phyloP scores from a whole-genome alignment of 768 basidiomycete species.

The Lactarius tabidus region DNA sequence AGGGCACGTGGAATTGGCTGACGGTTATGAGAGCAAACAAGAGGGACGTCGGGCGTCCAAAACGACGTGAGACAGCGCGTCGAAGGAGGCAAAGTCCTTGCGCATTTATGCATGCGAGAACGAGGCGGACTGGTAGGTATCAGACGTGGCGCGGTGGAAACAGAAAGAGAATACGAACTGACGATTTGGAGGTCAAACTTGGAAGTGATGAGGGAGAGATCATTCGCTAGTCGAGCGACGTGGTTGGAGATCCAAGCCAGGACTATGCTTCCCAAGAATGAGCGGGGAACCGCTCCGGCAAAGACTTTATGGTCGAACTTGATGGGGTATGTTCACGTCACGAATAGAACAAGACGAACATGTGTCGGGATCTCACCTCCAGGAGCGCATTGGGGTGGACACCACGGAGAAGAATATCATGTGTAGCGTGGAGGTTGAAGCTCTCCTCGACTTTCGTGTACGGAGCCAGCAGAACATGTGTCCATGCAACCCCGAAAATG shows the following conservation, averaged over 20 bases:
- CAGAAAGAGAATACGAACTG: constrained; percentile 42
- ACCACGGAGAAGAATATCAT: constrained; percentile 84
- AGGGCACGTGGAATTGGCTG: constrained; percentile 87
- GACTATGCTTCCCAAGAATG: constrained; percentile 73
- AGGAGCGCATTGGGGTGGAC: constrained; percentile 38
- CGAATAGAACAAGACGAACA: background rate
- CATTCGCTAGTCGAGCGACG: constrained; percentile 40
- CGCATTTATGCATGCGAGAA: constrained; percentile 64
- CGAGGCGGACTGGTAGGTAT: constrained; percentile 57
- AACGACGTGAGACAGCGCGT: constrained; percentile 57
- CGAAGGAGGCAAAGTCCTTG: constrained; percentile 58
- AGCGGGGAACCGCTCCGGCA: constrained; percentile 84
- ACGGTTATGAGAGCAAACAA: constrained; percentile 67
- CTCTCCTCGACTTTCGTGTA: constrained; percentile 98
- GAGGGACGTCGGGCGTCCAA: constrained; percentile 52
- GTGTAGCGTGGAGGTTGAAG: constrained; percentile 88
- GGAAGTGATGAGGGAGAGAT: constrained; percentile 41
- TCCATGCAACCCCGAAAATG: constrained; percentile 49
- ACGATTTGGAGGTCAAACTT: constrained; percentile 71
- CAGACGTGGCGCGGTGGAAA: background rate
- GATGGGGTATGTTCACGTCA: background rate
- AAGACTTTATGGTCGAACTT: constrained; percentile 91
- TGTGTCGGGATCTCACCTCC: constrained; percentile 36
- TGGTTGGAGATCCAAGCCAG: constrained; percentile 58
- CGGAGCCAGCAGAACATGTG: constrained; percentile 74